Percentiles rank a stretch among this genome's conserved stretches.
phyloP scores from a whole-genome alignment of 78 protist genomes.

The Isochrysis galbana region DNA sequence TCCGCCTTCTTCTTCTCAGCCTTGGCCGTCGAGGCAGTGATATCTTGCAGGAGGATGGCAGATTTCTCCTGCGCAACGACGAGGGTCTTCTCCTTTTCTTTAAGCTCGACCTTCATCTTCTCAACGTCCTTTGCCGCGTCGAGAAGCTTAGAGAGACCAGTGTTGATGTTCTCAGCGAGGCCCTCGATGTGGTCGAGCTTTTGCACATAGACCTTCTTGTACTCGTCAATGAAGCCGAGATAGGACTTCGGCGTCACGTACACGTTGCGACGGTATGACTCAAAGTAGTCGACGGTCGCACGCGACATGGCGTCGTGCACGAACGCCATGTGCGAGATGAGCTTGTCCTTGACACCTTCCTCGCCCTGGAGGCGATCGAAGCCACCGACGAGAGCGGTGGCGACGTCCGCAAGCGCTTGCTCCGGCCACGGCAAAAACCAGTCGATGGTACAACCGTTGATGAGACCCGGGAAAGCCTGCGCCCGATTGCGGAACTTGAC shows the following conservation, averaged over 20 bases:
- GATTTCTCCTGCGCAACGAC: slow-evolving; percentile 62
- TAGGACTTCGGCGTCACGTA: slow-evolving; percentile 90
- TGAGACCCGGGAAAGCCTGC: slow-evolving; percentile 79
- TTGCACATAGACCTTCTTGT: slow-evolving; percentile 61
- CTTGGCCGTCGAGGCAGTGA: slow-evolving; percentile 53
- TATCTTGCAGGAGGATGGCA: slow-evolving; percentile 61
- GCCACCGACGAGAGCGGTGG: slow-evolving; percentile 38
- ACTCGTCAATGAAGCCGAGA: slow-evolving; percentile 77
- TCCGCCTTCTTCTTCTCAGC: slow-evolving; percentile 76
- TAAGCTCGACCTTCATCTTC: slow-evolving; percentile 71
- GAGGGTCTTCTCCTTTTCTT: slow-evolving; percentile 69
- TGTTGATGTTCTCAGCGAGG: slow-evolving; percentile 59
- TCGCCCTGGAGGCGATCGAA: slow-evolving; percentile 54
- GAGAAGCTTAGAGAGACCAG: slow-evolving; percentile 80
- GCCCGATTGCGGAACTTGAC: slow-evolving; percentile 81
- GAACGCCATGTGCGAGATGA: slow-evolving; percentile 66
- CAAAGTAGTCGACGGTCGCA: slow-evolving; percentile 70
- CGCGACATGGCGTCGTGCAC: slow-evolving; percentile 64
- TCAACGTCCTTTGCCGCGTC: slow-evolving; percentile 54
- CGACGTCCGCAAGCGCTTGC: slow-evolving; percentile 79
- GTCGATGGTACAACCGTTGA: slow-evolving; percentile 76
- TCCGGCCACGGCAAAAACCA: slow-evolving; percentile 90
- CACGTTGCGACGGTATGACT: slow-evolving; percentile 73
- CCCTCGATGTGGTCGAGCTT: slow-evolving; percentile 61
- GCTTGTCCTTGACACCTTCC: slow-evolving; percentile 24